Conservation (phyloP, 164 flowering plant genomes). For the Annona squamosa region DNA sequence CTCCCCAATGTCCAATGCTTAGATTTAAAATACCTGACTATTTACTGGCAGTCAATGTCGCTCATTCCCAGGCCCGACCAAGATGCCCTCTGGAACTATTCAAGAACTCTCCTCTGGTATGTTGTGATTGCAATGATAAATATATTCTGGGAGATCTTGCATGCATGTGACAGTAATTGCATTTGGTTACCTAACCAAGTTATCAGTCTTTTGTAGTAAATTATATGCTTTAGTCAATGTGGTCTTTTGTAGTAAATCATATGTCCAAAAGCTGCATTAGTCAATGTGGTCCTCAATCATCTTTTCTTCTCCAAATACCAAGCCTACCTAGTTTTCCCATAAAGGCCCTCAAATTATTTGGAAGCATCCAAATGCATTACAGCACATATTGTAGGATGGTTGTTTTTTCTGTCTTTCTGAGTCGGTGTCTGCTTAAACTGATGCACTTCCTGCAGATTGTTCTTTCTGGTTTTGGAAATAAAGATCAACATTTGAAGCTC, state of each 20-base stretch:
- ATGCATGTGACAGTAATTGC: background rate
- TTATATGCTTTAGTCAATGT: background rate
- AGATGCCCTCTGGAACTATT: conserved; percentile 85
- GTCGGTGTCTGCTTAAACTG: conserved; percentile 5
- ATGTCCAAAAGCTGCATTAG: background rate
- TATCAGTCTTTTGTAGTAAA: background rate
- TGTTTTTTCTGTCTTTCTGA: background rate
- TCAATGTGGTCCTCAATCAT: background rate
- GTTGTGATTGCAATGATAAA: background rate
- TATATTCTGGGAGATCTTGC: background rate
- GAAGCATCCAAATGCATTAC: background rate
- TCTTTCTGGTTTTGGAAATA: conserved; percentile 88
- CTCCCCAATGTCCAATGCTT: conserved; percentile 94
- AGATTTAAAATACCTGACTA: conserved; percentile 80
- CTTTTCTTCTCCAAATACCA: background rate
- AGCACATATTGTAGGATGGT: background rate
- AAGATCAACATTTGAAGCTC: conserved; percentile 81
- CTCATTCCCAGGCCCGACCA: conserved; percentile 75
- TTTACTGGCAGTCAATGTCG: conserved; percentile 75
- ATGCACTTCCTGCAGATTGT: conserved; percentile 55
- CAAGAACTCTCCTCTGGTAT: conserved; percentile 78
- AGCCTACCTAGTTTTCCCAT: background rate
- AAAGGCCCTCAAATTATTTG: background rate
- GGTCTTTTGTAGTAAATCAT: background rate
- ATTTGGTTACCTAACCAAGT: background rate